Evolutionary conservation across 495 filamentous ascomycete genomes (phyloP).

Genomic region (Penicillium lividum): DNA sequence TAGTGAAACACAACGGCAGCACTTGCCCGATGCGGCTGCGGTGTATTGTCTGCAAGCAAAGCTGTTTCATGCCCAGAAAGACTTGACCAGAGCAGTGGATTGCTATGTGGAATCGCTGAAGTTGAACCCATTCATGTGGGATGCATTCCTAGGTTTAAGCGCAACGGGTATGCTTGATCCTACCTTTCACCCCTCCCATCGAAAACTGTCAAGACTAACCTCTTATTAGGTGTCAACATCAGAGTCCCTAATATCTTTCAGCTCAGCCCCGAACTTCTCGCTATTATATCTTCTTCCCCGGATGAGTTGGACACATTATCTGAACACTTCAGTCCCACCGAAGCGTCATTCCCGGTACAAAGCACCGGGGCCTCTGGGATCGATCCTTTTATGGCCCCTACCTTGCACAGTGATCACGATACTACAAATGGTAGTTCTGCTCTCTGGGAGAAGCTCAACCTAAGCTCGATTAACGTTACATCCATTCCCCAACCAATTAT

Average conservation of each 20-base stretch:
- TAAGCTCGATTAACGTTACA: slow-evolving; percentile 43
- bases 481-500: slow-evolving; percentile 31
- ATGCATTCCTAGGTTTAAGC: slow-evolving; percentile 84
- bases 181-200: slow-evolving; percentile 1
- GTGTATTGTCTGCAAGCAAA: slow-evolving; percentile 81
- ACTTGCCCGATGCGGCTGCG: slow-evolving; percentile 81
- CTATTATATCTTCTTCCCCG: slow-evolving; percentile 44
- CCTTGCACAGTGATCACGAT: slow-evolving; percentile 41
- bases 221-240: slow-evolving; percentile 66
- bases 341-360: slow-evolving; percentile 44
- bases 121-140: slow-evolving; percentile 96
- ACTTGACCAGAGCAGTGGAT: slow-evolving; percentile 76
- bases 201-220: slow-evolving; percentile 19
- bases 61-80: slow-evolving; percentile 77
- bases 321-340: slow-evolving; percentile 39
- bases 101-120: slow-evolving; percentile 87
- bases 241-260: slow-evolving; percentile 84
- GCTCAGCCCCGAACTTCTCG: slow-evolving; percentile 65
- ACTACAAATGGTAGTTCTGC: slow-evolving; percentile 51
- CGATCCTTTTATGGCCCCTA: slow-evolving; percentile 50
- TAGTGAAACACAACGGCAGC: slow-evolving; percentile 61
- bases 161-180: slow-evolving; percentile 52
- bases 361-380: slow-evolving; percentile 42
- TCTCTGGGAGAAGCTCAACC: slow-evolving; percentile 60
- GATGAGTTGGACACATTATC: slow-evolving; percentile 37